Conservation (phyloP, 2,329 filamentous ascomycete genomes). For the Aspergillus hiratsukae region DNA sequence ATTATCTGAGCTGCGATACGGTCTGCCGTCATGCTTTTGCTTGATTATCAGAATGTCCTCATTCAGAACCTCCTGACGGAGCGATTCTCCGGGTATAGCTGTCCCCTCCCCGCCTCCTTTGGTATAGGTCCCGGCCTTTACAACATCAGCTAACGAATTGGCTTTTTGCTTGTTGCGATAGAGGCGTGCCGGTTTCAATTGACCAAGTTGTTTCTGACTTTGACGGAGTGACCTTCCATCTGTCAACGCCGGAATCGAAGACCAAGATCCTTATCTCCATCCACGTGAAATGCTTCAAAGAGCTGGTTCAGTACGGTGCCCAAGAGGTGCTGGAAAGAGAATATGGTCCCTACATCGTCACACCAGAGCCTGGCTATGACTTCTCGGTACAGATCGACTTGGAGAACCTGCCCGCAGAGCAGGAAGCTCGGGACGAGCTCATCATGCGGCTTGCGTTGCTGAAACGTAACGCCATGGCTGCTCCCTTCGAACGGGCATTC, state of each 20-base stretch:
- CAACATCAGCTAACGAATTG: constrained; percentile 36
- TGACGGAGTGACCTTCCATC: constrained; percentile 96
- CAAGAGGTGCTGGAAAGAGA: constrained; percentile 87
- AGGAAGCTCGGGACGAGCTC: constrained; percentile 82
- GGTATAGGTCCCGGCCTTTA: constrained; percentile 29
- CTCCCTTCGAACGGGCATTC: constrained; percentile 95
- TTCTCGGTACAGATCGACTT: constrained; percentile 91
- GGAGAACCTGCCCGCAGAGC: constrained; percentile 75
- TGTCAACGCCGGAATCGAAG: constrained; percentile 92
- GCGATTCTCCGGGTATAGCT: constrained; percentile 74
- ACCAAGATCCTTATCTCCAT: constrained; percentile 92
- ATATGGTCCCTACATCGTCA: constrained; percentile 86
- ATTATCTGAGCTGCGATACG: background rate
- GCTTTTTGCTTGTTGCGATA: constrained; percentile 36
- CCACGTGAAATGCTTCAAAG: constrained; percentile 88
- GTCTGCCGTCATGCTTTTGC: constrained; percentile 65
- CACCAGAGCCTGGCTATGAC: constrained; percentile 86
- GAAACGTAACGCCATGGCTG: constrained; percentile 98
- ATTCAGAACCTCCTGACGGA: constrained; percentile 95
- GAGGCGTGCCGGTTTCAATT: constrained; percentile 79
- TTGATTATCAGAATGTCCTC: constrained; percentile 98
- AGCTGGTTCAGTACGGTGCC: constrained; percentile 89
- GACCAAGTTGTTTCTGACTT: constrained; percentile 99
- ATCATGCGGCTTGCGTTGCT: constrained; percentile 82
- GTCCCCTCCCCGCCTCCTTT: constrained; percentile 21